Evolutionary conservation across 108 stramenopile genomes (phyloP).

Genomic region (Aurantiochytrium sp.): DNA sequence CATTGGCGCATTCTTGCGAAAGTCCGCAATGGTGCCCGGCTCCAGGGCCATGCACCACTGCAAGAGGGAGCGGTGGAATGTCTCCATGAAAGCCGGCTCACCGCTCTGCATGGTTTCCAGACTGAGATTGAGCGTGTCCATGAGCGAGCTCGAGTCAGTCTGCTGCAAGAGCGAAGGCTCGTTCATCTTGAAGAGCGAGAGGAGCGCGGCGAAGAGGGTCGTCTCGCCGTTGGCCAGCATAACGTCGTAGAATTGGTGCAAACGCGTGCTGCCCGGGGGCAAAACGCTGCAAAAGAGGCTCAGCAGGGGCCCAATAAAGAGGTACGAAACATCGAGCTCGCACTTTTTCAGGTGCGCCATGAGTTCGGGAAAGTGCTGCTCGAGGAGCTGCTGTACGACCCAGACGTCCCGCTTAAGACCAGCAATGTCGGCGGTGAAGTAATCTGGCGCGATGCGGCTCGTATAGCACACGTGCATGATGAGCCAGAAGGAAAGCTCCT

Average conservation of each 20-base stretch:
- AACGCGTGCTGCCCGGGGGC: background rate
- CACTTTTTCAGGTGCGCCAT: constrained; percentile 10
- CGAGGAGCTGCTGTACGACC: constrained; percentile 9
- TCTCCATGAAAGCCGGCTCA: background rate
- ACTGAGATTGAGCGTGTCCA: constrained; percentile 8
- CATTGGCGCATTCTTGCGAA: constrained; percentile 1
- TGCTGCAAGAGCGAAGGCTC: background rate
- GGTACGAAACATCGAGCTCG: background rate
- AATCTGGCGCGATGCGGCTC: background rate
- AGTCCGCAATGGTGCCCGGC: background rate
- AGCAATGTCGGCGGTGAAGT: background rate
- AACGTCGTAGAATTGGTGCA: background rate
- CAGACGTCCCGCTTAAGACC: constrained; percentile 12
- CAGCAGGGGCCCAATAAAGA: constrained; percentile 14
- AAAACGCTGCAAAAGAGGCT: constrained; percentile 8
- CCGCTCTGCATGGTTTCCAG: background rate
- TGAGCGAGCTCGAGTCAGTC: background rate
- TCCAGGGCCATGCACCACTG: constrained; percentile 24
- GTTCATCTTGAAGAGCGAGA: background rate
- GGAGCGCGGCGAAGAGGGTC: background rate
- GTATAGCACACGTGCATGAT: background rate
- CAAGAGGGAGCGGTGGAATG: background rate
- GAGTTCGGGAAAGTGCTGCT: background rate
- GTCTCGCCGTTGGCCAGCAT: constrained; percentile 10
- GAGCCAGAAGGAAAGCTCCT: background rate